A percentile compares a stretch with the other conserved stretches of the same genome.
Conservation (phyloP, 2,329 filamentous ascomycete genomes). For the Diaporthe ampelina region DNA sequence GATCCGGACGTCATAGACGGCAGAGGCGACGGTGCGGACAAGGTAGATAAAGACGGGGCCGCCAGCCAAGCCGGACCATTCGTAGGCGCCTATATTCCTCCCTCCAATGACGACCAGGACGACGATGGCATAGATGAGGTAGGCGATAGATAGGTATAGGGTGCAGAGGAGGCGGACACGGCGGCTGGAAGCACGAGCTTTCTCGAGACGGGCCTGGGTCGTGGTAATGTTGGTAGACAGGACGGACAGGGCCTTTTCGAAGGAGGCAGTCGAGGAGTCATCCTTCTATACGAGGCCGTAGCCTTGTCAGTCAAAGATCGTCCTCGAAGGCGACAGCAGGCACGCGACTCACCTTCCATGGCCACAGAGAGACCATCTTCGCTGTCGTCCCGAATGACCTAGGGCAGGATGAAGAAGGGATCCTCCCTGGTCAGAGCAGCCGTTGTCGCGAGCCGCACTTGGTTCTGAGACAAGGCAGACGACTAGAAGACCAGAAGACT, state of each 20-base stretch:
- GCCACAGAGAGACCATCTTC: conserved; percentile 87
- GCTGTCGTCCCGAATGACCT: conserved; percentile 9
- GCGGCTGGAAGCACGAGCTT: conserved; percentile 78
- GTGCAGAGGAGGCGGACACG: conserved; percentile 89
- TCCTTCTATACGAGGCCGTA: conserved; percentile 60
- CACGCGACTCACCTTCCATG: conserved; percentile 76
- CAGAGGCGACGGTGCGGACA: conserved; percentile 74
- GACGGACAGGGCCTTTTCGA: conserved; percentile 89
- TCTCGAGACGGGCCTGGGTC: conserved; percentile 80
- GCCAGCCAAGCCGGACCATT: conserved; percentile 84
- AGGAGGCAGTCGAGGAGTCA: conserved; percentile 87
- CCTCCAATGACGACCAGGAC: conserved; percentile 88
- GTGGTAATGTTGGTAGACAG: conserved; percentile 87
- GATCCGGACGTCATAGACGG: conserved; percentile 87
- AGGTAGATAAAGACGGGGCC: conserved; percentile 87
- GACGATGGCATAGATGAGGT: conserved; percentile 88
- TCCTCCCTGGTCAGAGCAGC: neutral
- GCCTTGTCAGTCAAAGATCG: conserved; percentile 35
- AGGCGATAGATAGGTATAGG: conserved; percentile 90
- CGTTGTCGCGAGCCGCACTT: neutral
- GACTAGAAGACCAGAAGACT: neutral
- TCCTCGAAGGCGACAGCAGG: neutral
- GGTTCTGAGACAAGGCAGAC: neutral
- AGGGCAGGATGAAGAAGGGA: neutral
- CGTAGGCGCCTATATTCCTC: conserved; percentile 79